These are phyloP conservation scores for Coniella lustricola DNA, from an alignment of 2,329 filamentous ascomycete genomes.

Conservation along the genomic window DNA sequence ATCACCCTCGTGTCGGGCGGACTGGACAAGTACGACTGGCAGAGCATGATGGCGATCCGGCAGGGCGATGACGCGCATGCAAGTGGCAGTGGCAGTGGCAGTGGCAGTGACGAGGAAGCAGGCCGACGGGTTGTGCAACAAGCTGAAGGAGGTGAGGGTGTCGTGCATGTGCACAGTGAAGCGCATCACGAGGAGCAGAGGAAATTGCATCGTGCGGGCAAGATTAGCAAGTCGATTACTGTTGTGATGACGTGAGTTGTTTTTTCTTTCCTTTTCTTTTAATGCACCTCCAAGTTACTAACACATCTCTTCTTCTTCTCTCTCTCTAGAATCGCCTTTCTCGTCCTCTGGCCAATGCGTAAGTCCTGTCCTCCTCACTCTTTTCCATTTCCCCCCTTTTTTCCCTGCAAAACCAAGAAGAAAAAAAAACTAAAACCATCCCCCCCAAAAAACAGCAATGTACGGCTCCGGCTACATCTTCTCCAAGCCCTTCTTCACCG, in stretches of 20 bases:
- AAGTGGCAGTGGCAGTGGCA: conserved; percentile 52
- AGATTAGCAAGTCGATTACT: conserved; percentile 28
- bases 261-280: neutral
- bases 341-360: conserved; percentile 83
- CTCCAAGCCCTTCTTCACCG: conserved; percentile 73
- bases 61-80: conserved; percentile 59
- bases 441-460: conserved; percentile 45
- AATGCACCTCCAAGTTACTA: neutral
- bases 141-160: no score
- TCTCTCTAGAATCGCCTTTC: conserved; percentile 52
- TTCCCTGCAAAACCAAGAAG: no score
- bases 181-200: conserved; percentile 36
- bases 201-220: conserved; percentile 26
- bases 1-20: conserved; percentile 61
- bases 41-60: conserved; percentile 73
- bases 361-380: neutral
- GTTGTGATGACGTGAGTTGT: conserved; percentile 24
- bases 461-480: conserved; percentile 80
- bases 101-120: conserved; percentile 24
- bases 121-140: no score
- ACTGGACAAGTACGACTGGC: conserved; percentile 78
- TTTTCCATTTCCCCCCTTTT: no score
- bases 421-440: neutral
- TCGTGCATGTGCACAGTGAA: conserved; percentile 23
- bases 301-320: neutral